Evolutionary conservation across 768 basidiomycete genomes (phyloP).

Genomic region (Auriscalpium orientale): DNA sequence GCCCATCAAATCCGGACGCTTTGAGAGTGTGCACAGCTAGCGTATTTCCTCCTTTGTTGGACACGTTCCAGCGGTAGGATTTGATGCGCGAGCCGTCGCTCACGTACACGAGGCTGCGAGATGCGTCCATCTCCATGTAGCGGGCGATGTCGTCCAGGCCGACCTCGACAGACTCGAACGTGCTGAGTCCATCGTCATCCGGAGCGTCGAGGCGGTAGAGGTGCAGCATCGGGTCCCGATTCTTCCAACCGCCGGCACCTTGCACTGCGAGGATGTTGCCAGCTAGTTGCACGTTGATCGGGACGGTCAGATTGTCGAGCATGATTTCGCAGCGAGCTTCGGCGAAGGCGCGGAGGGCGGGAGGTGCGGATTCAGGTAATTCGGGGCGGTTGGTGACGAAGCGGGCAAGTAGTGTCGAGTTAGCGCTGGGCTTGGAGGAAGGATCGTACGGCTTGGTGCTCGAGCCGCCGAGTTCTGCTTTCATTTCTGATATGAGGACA

Average conservation of each 20-base stretch:
- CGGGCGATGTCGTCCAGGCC: background rate
- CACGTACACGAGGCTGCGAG: constrained; percentile 29
- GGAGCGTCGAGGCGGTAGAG: background rate
- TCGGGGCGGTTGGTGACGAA: background rate
- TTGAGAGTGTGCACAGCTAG: constrained; percentile 27
- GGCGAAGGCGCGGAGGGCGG: background rate
- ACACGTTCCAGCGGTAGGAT: constrained; percentile 27
- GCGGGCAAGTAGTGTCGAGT: background rate
- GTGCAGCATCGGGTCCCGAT: background rate
- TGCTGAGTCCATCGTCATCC: background rate
- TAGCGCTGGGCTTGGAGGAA: background rate
- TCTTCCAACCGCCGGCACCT: background rate
- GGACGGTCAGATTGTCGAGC: background rate
- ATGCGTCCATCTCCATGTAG: constrained; percentile 22
- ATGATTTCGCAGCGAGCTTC: constrained; percentile 1
- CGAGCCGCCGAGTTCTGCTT: background rate
- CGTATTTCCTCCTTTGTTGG: background rate
- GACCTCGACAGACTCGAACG: background rate
- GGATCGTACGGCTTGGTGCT: background rate
- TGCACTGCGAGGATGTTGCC: background rate
- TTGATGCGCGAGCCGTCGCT: constrained; percentile 30
- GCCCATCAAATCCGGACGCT: constrained; percentile 19
- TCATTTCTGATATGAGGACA: background rate
- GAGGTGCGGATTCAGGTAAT: background rate
- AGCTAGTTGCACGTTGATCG: background rate